Conservation (phyloP, 2,329 filamentous ascomycete genomes). For the Apiospora pterosperma region DNA sequence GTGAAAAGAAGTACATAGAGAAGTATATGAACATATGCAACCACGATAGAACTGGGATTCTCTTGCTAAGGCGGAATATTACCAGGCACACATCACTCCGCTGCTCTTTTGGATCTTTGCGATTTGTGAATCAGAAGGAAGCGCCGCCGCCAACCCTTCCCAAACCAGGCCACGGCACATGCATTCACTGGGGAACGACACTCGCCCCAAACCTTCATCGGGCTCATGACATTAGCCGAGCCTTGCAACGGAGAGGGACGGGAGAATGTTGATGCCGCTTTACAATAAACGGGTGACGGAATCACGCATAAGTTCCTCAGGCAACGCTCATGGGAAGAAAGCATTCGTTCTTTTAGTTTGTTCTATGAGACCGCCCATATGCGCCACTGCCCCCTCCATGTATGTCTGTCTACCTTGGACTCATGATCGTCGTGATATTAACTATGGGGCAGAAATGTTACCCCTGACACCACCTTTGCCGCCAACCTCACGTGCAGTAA, state of each 20-base stretch:
- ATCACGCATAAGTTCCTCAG: not conserved
- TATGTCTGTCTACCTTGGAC: not conserved
- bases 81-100: no score
- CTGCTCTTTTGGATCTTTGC: not conserved
- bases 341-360: not conserved
- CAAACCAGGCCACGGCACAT: no score
- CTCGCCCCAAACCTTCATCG: not conserved
- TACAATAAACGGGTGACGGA: not conserved
- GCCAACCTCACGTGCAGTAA: conserved; percentile 82
- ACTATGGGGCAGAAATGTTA: conserved; percentile 33
- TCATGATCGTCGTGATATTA: not conserved
- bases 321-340: not conserved
- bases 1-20: not conserved
- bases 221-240: not conserved
- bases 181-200: not conserved
- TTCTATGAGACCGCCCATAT: not conserved
- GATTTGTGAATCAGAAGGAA: not conserved
- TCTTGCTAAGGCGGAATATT: not conserved
- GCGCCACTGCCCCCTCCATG: not conserved
- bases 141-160: not conserved
- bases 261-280: no score
- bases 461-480: conserved; percentile 81
- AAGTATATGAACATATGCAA: not conserved
- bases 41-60: not conserved
- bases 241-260: no score